Evolutionary conservation across 2,329 filamentous ascomycete species (phyloP).

Genomic region (Cladobotryum mycophilum): DNA sequence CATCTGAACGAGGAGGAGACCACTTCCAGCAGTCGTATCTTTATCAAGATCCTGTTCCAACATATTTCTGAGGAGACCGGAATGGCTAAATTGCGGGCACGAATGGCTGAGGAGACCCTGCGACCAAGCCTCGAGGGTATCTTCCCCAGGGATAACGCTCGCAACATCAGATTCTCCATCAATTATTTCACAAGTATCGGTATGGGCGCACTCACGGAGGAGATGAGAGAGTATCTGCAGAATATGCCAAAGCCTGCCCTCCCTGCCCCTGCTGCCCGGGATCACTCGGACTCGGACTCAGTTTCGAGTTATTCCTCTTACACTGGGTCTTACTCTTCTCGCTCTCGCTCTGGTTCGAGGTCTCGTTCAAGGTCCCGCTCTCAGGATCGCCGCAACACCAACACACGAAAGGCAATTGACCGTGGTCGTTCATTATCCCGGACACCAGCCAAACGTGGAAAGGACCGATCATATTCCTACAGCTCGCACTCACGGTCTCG

Average conservation of each 20-base stretch:
- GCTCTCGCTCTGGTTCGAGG: constrained; percentile 31
- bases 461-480: constrained; percentile 38
- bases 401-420: constrained; percentile 17
- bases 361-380: constrained; percentile 21
- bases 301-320: constrained; percentile 76
- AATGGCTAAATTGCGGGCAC: constrained; percentile 68
- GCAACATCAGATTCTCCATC: constrained; percentile 93
- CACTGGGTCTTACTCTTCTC: constrained; percentile 53
- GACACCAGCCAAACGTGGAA: constrained; percentile 20
- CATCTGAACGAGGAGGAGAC: constrained; percentile 96
- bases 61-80: constrained; percentile 84
- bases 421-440: constrained; percentile 24
- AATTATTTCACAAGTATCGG: constrained; percentile 99
- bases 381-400: constrained; percentile 10
- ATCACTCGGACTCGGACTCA: constrained; percentile 62
- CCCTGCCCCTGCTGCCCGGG: constrained; percentile 55
- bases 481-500: constrained; percentile 38
- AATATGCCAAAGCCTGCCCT: constrained; percentile 81
- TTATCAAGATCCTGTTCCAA: constrained; percentile 96
- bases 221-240: constrained; percentile 85
- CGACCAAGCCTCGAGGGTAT: constrained; percentile 74
- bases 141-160: constrained; percentile 82
- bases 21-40: constrained; percentile 92
- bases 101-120: constrained; percentile 72
- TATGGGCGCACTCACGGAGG: constrained; percentile 90